Percentiles rank a stretch among this genome's conserved stretches.
Conservation (phyloP, 2,329 filamentous ascomycete species). For the Xylariales sp. region DNA sequence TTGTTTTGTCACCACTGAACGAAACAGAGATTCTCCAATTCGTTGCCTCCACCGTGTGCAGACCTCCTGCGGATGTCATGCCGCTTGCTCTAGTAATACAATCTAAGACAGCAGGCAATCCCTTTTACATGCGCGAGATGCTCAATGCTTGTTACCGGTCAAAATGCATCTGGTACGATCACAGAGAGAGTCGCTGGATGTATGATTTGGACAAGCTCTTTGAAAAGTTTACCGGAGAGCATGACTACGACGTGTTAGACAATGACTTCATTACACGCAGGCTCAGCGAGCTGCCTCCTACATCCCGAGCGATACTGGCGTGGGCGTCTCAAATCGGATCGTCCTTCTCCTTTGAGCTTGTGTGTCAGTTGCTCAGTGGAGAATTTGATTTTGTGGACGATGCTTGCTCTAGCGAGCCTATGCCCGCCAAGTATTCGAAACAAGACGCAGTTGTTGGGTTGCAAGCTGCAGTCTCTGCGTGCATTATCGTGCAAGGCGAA, state of each 20-base stretch:
- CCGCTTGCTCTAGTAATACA: constrained; percentile 81
- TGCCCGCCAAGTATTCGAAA: constrained; percentile 50
- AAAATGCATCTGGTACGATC: constrained; percentile 87
- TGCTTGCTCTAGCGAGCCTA: constrained; percentile 22
- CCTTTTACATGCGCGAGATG: constrained; percentile 90
- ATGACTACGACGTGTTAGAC: constrained; percentile 75
- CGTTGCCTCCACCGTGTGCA: constrained; percentile 75
- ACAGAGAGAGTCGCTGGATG: constrained; percentile 75
- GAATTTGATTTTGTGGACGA: constrained; percentile 62
- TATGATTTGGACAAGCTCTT: constrained; percentile 85
- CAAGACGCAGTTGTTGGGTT: constrained; percentile 71
- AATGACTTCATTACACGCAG: constrained; percentile 78
- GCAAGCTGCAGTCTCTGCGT: constrained; percentile 76
- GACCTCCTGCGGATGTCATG: constrained; percentile 65
- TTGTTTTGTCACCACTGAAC: constrained; percentile 67
- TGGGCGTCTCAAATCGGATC: constrained; percentile 84
- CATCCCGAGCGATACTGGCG: constrained; percentile 73
- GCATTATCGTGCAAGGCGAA: constrained; percentile 76
- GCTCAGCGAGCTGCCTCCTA: constrained; percentile 68
- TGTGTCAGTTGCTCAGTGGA: constrained; percentile 71
- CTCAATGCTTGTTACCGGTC: constrained; percentile 82
- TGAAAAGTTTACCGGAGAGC: constrained; percentile 74
- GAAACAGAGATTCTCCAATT: constrained; percentile 81
- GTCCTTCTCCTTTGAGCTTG: constrained; percentile 77
- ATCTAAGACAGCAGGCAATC: constrained; percentile 83